Conservation (phyloP, 164 flowering plant species). For the Vitis rotundifolia region DNA sequence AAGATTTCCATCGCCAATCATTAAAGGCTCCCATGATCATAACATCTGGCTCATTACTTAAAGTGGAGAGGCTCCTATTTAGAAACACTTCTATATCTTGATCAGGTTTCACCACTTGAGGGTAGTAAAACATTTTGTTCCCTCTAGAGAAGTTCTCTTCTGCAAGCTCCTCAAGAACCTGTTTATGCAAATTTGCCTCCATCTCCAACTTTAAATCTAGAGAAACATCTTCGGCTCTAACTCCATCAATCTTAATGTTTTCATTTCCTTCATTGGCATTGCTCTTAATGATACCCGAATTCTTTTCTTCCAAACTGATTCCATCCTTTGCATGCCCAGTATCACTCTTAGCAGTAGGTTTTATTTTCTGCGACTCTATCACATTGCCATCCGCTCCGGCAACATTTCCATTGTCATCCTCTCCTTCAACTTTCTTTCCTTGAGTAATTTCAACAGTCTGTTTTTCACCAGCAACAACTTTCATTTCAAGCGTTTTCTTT, state of each 20-base stretch:
- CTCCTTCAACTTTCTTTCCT: conserved; percentile 20
- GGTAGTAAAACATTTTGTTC: conserved; percentile 67
- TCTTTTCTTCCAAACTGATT: background rate
- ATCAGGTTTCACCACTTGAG: conserved; percentile 67
- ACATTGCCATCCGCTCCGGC: conserved; percentile 15
- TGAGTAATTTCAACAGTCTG: conserved; percentile 15
- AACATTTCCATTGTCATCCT: conserved; percentile 8
- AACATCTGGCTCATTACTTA: conserved; percentile 65
- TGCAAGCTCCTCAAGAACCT: conserved; percentile 61
- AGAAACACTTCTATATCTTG: conserved; percentile 74
- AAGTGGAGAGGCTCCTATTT: conserved; percentile 65
- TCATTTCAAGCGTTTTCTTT: conserved; percentile 27
- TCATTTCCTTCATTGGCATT: conserved; percentile 14
- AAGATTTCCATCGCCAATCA: conserved; percentile 94
- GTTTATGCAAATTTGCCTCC: conserved; percentile 41
- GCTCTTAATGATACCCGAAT: background rate
- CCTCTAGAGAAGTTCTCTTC: conserved; percentile 52
- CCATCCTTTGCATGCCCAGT: conserved; percentile 10
- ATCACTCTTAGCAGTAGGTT: conserved; percentile 7
- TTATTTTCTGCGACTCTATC: conserved; percentile 9
- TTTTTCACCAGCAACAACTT: conserved; percentile 25
- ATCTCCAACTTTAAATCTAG: conserved; percentile 38
- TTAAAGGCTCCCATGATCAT: conserved; percentile 93
- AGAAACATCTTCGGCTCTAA: conserved; percentile 17
- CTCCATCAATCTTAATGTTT: conserved; percentile 16